phyloP scores from a whole-genome alignment of 1,139 yeast species.

The Tardiomyces blankii region DNA sequence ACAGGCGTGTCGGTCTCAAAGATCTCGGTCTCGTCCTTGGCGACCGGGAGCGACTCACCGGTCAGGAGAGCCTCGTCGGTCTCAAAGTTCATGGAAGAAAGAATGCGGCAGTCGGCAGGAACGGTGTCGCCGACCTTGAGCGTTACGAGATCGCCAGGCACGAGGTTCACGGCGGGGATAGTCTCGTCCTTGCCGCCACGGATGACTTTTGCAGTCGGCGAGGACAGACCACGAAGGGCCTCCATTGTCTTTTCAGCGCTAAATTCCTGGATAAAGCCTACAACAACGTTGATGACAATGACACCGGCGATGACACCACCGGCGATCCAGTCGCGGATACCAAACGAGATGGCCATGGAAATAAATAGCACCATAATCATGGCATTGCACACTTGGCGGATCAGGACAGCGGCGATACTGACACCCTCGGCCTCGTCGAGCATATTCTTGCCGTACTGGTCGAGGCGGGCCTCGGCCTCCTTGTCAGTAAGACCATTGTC shows the following conservation, averaged over 20 bases:
- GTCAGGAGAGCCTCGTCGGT: slow-evolving; percentile 74
- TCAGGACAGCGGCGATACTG: slow-evolving; percentile 44
- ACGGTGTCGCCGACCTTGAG: slow-evolving; percentile 68
- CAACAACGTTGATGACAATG: slow-evolving; percentile 50
- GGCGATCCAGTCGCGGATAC: slow-evolving; percentile 69
- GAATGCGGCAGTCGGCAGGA: slow-evolving; percentile 63
- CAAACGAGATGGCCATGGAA: slow-evolving; percentile 66
- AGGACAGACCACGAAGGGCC: slow-evolving; percentile 53
- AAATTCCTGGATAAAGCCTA: slow-evolving; percentile 62
- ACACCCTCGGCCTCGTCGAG: slow-evolving; percentile 52
- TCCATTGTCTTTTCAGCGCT: slow-evolving; percentile 79
- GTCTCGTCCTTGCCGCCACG: slow-evolving; percentile 52
- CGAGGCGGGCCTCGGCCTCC: slow-evolving; percentile 28
- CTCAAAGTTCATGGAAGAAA: slow-evolving; percentile 56
- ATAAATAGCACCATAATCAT: slow-evolving; percentile 68
- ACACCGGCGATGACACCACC: slow-evolving; percentile 77
- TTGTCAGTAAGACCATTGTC: slow-evolving; percentile 34
- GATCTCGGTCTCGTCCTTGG: slow-evolving; percentile 25
- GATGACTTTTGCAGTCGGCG: slow-evolving; percentile 62
- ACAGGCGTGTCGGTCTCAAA: not conserved
- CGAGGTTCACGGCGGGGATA: slow-evolving; percentile 57
- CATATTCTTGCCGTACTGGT: slow-evolving; percentile 44
- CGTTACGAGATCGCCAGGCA: slow-evolving; percentile 64
- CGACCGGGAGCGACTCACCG: slow-evolving; percentile 72
- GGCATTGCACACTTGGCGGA: slow-evolving; percentile 69